Percentiles rank a stretch among this genome's conserved stretches.
Conservation (phyloP, 2,329 filamentous ascomycete species). For the Clonostachys chloroleuca region DNA sequence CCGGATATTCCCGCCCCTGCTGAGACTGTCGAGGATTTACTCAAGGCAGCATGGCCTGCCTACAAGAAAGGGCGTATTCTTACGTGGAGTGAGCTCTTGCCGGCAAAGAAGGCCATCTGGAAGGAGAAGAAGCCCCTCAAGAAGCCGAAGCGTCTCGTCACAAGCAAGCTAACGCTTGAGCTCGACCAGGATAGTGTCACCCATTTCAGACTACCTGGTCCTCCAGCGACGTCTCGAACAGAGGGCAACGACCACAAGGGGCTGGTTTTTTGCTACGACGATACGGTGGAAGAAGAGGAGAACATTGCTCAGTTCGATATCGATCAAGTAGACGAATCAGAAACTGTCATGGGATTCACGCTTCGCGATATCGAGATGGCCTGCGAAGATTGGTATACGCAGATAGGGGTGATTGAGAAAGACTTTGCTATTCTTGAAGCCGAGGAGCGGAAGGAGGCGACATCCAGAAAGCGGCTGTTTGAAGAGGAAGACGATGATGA, state of each 20-base stretch:
- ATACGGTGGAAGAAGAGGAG: conserved; percentile 26
- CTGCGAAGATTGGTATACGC: conserved; percentile 79
- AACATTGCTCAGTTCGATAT: conserved; percentile 36
- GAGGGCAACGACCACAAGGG: conserved; percentile 45
- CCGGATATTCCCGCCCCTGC: conserved; percentile 63
- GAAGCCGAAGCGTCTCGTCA: conserved; percentile 75
- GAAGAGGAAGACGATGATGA: conserved; percentile 46
- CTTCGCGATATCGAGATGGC: conserved; percentile 80
- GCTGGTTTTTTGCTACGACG: conserved; percentile 36
- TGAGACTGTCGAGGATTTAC: conserved; percentile 68
- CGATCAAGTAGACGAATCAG: conserved; percentile 50
- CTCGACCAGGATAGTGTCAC: conserved; percentile 83
- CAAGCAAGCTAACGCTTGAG: conserved; percentile 85
- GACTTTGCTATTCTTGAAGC: conserved; percentile 25
- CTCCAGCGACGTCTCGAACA: conserved; percentile 28
- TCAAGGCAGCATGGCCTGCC: conserved; percentile 75
- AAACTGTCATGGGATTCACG: conserved; percentile 69
- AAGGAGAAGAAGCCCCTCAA: conserved; percentile 75
- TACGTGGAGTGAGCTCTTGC: conserved; percentile 78
- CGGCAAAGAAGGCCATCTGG: conserved; percentile 73
- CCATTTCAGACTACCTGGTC: conserved; percentile 70
- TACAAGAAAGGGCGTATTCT: conserved; percentile 74
- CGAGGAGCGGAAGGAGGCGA: conserved; percentile 9
- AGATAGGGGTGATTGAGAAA: conserved; percentile 44
- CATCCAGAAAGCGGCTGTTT: not conserved